Evolutionary conservation across 805 yeast genomes (phyloP).

Genomic region (Lipomyces yamanashiensis): DNA sequence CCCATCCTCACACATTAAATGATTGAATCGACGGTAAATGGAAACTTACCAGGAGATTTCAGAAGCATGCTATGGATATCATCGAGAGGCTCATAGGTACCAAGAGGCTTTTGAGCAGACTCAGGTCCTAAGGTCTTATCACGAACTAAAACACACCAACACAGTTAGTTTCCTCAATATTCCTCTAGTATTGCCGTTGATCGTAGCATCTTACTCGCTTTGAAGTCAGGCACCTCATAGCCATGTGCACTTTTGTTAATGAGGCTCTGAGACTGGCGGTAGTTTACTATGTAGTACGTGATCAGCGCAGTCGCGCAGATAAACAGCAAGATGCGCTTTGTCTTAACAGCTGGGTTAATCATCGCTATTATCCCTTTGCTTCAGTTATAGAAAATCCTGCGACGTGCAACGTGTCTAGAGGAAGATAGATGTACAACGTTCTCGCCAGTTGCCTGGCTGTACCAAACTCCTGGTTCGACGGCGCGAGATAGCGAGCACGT

Average conservation of each 20-base stretch:
- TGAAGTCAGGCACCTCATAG: constrained; percentile 31
- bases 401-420: not conserved
- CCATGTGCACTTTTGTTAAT: not conserved
- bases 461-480: not conserved
- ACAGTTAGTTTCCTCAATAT: not conserved
- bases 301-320: not conserved
- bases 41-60: constrained; percentile 28
- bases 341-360: constrained; percentile 5
- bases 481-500: not conserved
- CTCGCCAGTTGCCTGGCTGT: not conserved
- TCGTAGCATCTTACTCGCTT: constrained; percentile 8
- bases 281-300: not conserved
- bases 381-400: not conserved
- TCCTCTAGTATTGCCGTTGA: not conserved
- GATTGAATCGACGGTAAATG: not conserved
- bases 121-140: constrained; percentile 4
- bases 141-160: not conserved
- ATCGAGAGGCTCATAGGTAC: constrained; percentile 20
- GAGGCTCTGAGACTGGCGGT: constrained; percentile 4
- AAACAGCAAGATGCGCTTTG: constrained; percentile 12
- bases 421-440: not conserved
- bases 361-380: not conserved
- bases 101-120: not conserved
- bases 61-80: constrained; percentile 22
- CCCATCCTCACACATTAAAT: not conserved